Conservation (phyloP, 2,329 filamentous ascomycete species). For the Ampelomyces quisqualis region DNA sequence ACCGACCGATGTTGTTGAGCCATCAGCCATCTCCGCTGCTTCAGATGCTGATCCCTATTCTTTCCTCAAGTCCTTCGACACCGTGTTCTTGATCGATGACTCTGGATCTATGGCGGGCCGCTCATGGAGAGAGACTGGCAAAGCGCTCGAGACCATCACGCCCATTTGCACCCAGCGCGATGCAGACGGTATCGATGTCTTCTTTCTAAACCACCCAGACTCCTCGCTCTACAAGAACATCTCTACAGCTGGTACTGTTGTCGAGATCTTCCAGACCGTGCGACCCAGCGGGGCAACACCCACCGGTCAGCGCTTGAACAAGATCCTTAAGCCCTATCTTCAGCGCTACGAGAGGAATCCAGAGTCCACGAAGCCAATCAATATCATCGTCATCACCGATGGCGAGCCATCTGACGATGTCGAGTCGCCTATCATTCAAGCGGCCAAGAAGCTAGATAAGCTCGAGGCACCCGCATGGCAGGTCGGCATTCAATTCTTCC, state of each 20-base stretch:
- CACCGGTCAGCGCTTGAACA: constrained; percentile 69
- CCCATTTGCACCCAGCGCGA: constrained; percentile 81
- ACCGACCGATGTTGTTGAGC: constrained; percentile 2
- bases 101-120: constrained; percentile 78
- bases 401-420: constrained; percentile 79
- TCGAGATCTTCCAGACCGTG: constrained; percentile 69
- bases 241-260: constrained; percentile 58
- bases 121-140: constrained; percentile 73
- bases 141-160: constrained; percentile 70
- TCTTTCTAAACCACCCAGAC: constrained; percentile 78
- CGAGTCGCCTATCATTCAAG: constrained; percentile 62
- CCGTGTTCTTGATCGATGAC: constrained; percentile 88
- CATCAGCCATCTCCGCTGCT: constrained; percentile 5
- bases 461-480: constrained; percentile 74
- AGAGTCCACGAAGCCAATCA: constrained; percentile 70
- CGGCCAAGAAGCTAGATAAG: constrained; percentile 69
- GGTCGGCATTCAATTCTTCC: constrained; percentile 93
- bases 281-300: constrained; percentile 68
- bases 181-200: constrained; percentile 82
- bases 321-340: constrained; percentile 75
- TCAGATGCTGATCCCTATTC: constrained; percentile 61
- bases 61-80: constrained; percentile 80
- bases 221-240: constrained; percentile 66
- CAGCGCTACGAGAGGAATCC: constrained; percentile 52
- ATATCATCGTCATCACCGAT: constrained; percentile 92